These are phyloP conservation scores for Prunus dulcis DNA, from an alignment of 306 rosid genomes.

Conservation along the genomic window DNA sequence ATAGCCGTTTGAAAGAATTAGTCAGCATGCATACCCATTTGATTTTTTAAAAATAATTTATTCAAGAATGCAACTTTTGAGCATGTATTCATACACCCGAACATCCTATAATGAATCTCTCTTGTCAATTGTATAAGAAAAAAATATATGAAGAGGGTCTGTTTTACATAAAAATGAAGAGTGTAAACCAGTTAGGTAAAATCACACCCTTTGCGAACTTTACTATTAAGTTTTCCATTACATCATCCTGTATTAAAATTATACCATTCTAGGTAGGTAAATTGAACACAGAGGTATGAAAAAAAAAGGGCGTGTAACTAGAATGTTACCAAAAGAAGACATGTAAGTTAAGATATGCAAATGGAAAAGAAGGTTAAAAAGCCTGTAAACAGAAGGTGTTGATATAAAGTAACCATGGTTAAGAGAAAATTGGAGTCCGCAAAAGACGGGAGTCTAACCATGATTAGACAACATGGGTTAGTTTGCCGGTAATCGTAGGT, in stretches of 20 bases:
- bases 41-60: no score
- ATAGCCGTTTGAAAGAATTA: no score
- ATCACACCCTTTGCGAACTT: neutral
- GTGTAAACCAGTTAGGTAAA: neutral
- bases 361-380: neutral
- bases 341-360: neutral
- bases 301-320: neutral
- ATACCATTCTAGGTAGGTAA: neutral
- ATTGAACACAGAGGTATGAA: neutral
- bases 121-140: no score
- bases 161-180: no score
- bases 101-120: no score
- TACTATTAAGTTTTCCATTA: neutral
- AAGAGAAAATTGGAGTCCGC: neutral
- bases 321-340: neutral
- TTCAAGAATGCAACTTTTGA: no score
- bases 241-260: neutral
- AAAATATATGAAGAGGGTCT: no score
- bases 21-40: no score
- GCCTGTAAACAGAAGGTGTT: neutral
- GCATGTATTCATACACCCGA: no score
- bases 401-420: conserved; percentile 62
- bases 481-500: conserved; percentile 19
- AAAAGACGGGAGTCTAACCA: conserved; percentile 43
- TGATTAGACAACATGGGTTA: conserved; percentile 39